Evolutionary conservation across 2,329 filamentous ascomycete genomes (phyloP).

Genomic region (Xylaria sp.): DNA sequence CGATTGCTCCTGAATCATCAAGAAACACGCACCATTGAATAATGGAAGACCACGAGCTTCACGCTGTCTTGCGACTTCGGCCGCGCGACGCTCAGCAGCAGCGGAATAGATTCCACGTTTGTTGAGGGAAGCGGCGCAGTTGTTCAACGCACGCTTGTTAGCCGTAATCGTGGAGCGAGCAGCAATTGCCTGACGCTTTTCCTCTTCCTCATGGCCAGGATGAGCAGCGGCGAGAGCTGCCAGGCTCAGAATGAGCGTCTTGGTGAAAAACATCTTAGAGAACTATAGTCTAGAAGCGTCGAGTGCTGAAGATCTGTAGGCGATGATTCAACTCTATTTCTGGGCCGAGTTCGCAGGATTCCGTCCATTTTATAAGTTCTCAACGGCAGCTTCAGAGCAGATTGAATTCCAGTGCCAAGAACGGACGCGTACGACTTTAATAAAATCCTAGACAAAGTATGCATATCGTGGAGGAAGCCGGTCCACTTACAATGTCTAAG

Average conservation of each 20-base stretch:
- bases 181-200: slow-evolving; percentile 11
- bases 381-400: background rate
- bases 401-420: background rate
- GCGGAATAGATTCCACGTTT: slow-evolving; percentile 11
- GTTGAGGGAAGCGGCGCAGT: slow-evolving; percentile 3
- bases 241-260: slow-evolving; percentile 11
- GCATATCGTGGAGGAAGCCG: background rate
- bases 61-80: slow-evolving; percentile 3
- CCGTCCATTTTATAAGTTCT: background rate
- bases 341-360: background rate
- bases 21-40: slow-evolving; percentile 3
- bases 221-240: slow-evolving; percentile 14
- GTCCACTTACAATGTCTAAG: background rate
- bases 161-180: slow-evolving; percentile 11
- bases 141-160: slow-evolving; percentile 18
- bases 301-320: background rate
- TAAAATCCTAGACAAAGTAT: background rate
- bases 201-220: slow-evolving; percentile 21
- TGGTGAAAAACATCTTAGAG: slow-evolving; percentile 20
- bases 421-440: background rate
- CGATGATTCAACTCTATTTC: background rate
- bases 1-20: background rate
- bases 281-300: background rate
- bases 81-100: slow-evolving; percentile 16
- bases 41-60: slow-evolving; percentile 12